phyloP scores from a whole-genome alignment of 1,284 basidiomycete species.

The Pseudozyma tsukubaensis region DNA sequence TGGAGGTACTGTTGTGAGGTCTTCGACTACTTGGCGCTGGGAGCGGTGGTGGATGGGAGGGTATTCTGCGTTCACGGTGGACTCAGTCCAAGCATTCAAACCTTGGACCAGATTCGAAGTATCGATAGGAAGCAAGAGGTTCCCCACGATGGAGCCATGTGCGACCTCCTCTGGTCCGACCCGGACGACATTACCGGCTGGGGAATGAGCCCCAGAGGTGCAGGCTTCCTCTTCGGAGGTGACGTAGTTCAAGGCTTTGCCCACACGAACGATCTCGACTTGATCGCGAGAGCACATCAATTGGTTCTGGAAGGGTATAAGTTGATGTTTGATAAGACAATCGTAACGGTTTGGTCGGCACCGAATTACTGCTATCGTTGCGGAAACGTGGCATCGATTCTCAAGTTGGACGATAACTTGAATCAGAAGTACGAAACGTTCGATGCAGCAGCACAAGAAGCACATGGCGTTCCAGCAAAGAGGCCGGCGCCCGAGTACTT shows the following conservation, averaged over 20 bases:
- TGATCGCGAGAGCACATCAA: constrained; percentile 96
- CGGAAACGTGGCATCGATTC: constrained; percentile 65
- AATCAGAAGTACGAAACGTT: constrained; percentile 67
- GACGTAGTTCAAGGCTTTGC: constrained; percentile 91
- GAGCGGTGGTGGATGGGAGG: constrained; percentile 92
- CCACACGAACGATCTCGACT: constrained; percentile 89
- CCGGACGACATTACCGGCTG: constrained; percentile 77
- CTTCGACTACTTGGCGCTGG: constrained; percentile 94
- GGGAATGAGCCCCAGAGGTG: constrained; percentile 96
- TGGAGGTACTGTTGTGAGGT: constrained; percentile 99
- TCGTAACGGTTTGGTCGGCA: constrained; percentile 98
- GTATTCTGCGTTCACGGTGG: constrained; percentile 95
- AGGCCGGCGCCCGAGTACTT: constrained; percentile 65
- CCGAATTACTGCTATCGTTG: constrained; percentile 92
- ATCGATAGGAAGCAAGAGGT: constrained; percentile 98
- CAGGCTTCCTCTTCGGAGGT: constrained; percentile 92
- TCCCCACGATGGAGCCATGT: constrained; percentile 99
- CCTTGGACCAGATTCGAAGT: constrained; percentile 78
- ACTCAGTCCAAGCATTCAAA: constrained; percentile 73
- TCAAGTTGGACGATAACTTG: constrained; percentile 64
- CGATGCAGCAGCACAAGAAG: constrained; percentile 62
- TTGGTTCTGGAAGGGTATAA: constrained; percentile 98
- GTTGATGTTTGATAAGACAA: constrained; percentile 93
- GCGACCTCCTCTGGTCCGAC: constrained; percentile 97
- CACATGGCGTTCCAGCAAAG: constrained; percentile 63